phyloP scores from a whole-genome alignment of 768 basidiomycete genomes.

The Mycena maculata region DNA sequence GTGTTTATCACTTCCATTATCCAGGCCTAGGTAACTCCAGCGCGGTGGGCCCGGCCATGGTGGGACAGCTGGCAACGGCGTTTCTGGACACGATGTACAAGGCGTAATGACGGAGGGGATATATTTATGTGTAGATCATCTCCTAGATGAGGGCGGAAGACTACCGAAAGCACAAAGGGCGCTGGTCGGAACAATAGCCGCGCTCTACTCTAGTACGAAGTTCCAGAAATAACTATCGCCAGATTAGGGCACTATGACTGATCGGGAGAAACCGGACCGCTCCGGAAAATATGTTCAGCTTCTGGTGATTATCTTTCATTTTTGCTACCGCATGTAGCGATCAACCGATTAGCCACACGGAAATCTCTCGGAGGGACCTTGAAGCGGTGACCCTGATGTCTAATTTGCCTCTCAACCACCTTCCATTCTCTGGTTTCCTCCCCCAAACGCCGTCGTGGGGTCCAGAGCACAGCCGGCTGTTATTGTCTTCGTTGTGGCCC shows the following conservation, averaged over 20 bases:
- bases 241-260: too few species aligned
- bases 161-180: background rate
- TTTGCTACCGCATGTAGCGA: background rate
- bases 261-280: slow-evolving; percentile 3
- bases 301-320: background rate
- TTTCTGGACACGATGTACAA: slow-evolving; percentile 89
- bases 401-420: too few species aligned
- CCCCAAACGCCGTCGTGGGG: background rate
- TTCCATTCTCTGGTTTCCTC: slow-evolving; percentile 18
- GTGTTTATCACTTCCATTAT: background rate
- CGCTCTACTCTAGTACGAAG: too few species aligned
- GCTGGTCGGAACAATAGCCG: background rate
- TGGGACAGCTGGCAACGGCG: slow-evolving; percentile 79
- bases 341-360: background rate
- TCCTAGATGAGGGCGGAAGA: too few species aligned
- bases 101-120: slow-evolving; percentile 55
- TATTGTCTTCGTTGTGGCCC: slow-evolving; percentile 17
- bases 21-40: slow-evolving; percentile 86
- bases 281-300: background rate
- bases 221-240: too few species aligned
- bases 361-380: background rate
- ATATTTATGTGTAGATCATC: slow-evolving; percentile 2
- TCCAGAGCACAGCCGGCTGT: background rate
- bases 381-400: too few species aligned
- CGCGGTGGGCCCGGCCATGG: slow-evolving; percentile 83